Evolutionary conservation across 1,284 basidiomycete species (phyloP), one percentile per base, ranked within the genome.

Genomic region (Trichosporon inkin): DNA sequence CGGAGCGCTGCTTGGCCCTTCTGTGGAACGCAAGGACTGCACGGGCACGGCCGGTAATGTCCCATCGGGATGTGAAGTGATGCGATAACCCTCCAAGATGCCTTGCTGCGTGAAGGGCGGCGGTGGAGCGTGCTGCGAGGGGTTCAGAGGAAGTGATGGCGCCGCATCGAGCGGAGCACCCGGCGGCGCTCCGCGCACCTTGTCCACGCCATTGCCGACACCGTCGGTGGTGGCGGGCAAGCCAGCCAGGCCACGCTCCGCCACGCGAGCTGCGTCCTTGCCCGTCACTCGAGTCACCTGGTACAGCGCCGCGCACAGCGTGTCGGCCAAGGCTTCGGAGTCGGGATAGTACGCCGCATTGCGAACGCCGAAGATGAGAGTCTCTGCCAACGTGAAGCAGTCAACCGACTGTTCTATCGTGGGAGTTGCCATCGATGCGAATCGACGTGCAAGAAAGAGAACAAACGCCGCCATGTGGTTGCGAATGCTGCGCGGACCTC

Each of bases 391-490:
- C 0, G 60, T 55, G 28, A 55, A 61, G 60, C 40, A 57, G 13
- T 35, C 52, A 10, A 17, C 17, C 19, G 40, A 40, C 44, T 57
- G 51, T 19, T 52, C 52, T 5, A 57, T 52, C 1, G 56, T 47
- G 7, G 60, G 55, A 4, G 16, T 51, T 4, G 34, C 24, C 10
- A 56, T 57, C 5, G 35, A 16, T 1, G 53, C 32, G 24, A 61
- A 61, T 1, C 28, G 22, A 6, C 60, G 55, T 0, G 51, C 36
- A 0, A 61, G 56, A 37, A 61, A 61, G 10, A 61, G 55, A 1
- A 28, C 35, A 32, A 57, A 61, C 13, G 60, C 60, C 1, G 56
- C 60, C 52, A 61, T 55, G 56, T 61, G 60, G 37, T 61, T 61
- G 40, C 60, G 60, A 10, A 61, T 53, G 20, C 60, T 53, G 6